These are phyloP conservation scores for Jimgerdemannia flammicorona DNA, from an alignment of 192 early-diverging fungal genomes.

Conservation along the genomic window DNA sequence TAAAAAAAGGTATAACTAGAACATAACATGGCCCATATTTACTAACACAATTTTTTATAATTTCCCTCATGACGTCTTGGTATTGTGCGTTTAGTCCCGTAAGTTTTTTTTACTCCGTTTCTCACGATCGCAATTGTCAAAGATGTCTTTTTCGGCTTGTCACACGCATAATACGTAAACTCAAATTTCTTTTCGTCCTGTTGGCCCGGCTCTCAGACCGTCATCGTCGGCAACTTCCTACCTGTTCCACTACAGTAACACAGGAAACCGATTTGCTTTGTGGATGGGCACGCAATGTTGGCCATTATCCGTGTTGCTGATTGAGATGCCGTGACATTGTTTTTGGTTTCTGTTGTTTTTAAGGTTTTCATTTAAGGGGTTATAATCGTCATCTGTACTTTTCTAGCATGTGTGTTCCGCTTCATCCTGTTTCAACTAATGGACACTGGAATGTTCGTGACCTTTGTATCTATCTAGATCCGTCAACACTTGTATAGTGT, in stretches of 20 bases:
- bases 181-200: background rate
- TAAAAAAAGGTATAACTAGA: no score
- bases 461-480: no score
- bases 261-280: background rate
- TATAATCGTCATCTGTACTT: no score
- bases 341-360: no score
- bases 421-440: no score
- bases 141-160: background rate
- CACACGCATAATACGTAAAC: background rate
- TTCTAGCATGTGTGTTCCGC: no score
- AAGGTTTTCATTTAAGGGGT: no score
- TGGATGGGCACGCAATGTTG: background rate
- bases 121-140: background rate
- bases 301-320: background rate
- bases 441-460: no score
- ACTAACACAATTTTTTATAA: background rate
- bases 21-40: background rate
- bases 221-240: constrained; percentile 70
- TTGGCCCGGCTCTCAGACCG: constrained; percentile 24
- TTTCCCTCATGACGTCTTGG: background rate
- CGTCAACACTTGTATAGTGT: no score
- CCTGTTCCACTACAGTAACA: constrained; percentile 43
- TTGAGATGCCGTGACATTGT: background rate
- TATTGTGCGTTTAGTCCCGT: background rate
- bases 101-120: background rate